Evolutionary conservation across 176 grass and related monocot genomes (phyloP).

Genomic region (Hsuehochloa calcarea): DNA sequence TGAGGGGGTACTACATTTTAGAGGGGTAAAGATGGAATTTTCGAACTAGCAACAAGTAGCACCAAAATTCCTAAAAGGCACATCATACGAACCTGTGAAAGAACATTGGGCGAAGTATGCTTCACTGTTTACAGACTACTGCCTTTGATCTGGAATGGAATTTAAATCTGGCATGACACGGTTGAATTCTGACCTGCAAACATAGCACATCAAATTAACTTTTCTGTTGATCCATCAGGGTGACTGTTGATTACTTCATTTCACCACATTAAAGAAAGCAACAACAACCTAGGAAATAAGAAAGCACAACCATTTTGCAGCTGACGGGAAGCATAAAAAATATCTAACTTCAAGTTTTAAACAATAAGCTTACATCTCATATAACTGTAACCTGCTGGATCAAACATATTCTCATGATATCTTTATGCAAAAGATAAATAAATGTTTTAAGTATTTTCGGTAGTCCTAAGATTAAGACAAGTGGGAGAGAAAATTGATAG

Average conservation of each 20-base stretch:
- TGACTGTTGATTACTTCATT: neutral
- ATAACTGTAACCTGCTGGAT: neutral
- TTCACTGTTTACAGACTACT: constrained; percentile 26
- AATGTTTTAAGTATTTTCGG: neutral
- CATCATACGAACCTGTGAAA: constrained; percentile 11
- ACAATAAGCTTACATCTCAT: neutral
- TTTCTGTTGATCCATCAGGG: neutral
- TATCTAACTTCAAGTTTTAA: neutral
- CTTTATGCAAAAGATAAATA: neutral
- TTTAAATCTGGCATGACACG: constrained; percentile 58
- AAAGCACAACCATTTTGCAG: neutral
- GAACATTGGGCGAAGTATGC: neutral
- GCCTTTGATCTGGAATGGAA: constrained; percentile 57
- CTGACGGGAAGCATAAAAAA: neutral
- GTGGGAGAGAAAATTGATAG: neutral
- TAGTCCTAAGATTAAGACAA: neutral
- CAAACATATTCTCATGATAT: neutral
- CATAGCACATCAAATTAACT: constrained; percentile 18
- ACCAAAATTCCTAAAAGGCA: neutral
- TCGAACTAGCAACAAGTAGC: neutral
- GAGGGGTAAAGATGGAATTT: neutral
- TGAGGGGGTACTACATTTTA: neutral
- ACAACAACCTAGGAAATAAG: neutral
- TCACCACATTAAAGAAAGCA: neutral
- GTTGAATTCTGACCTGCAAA: constrained; percentile 67